These are phyloP conservation scores for Alternaria arbusti DNA, from an alignment of 2,329 filamentous ascomycete species.

Conservation along the genomic window DNA sequence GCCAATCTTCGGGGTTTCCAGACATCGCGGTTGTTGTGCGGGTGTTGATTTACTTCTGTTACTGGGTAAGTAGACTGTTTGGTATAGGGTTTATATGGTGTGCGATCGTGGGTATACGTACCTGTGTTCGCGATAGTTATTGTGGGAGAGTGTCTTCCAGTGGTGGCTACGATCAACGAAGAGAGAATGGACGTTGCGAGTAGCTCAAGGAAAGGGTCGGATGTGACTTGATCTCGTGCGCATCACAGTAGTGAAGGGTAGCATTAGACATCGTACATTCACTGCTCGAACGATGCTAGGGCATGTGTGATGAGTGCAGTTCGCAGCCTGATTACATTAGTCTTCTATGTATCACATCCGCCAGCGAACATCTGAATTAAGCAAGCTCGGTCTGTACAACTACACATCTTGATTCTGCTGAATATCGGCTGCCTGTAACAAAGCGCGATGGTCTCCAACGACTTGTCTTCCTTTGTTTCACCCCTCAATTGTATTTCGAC, in stretches of 20 bases:
- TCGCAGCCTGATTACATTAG: background rate
- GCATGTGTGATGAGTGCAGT: background rate
- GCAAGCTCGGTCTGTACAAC: background rate
- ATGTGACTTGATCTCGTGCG: background rate
- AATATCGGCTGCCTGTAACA: background rate
- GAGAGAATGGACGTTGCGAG: background rate
- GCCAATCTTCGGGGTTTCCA: slow-evolving; percentile 1
- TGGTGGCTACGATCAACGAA: background rate
- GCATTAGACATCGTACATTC: background rate
- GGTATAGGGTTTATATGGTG: background rate
- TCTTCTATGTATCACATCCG: background rate
- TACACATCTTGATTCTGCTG: background rate
- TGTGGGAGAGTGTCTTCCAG: background rate
- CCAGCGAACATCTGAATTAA: background rate
- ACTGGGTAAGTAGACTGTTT: background rate
- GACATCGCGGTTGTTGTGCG: background rate
- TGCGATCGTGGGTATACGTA: background rate
- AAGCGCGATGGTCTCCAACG: background rate
- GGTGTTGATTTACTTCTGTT: background rate
- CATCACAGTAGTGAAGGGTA: background rate
- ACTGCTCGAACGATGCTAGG: background rate
- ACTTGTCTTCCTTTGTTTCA: background rate
- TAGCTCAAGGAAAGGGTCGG: background rate
- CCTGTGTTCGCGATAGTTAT: background rate
- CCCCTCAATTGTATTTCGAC: no score